phyloP scores from a whole-genome alignment of 2,329 filamentous ascomycete species.

The Nigrospora sphaerica region DNA sequence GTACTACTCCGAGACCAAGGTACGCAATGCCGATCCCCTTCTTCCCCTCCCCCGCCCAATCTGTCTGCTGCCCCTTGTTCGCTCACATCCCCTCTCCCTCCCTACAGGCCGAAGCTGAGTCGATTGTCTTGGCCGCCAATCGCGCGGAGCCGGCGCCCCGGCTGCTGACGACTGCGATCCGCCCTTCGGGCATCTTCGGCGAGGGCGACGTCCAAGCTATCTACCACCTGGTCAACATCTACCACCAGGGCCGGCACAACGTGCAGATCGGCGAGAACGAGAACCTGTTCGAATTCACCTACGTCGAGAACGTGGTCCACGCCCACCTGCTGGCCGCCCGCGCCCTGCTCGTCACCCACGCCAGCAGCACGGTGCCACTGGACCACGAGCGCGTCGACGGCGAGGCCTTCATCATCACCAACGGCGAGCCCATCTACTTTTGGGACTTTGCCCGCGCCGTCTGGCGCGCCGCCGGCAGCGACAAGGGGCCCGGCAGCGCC shows the following conservation, averaged over 20 bases:
- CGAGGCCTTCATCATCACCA: constrained; percentile 85
- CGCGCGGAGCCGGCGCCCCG: constrained; percentile 41
- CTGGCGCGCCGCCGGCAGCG: constrained; percentile 57
- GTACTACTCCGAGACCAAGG: constrained; percentile 91
- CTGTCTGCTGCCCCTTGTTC: neutral
- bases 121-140: constrained; percentile 71
- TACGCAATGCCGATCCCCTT: constrained; percentile 20
- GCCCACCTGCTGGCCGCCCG: constrained; percentile 76
- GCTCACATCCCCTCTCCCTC: neutral
- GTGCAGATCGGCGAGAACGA: constrained; percentile 71
- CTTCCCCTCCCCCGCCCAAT: neutral
- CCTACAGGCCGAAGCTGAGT: constrained; percentile 65
- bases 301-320: constrained; percentile 60
- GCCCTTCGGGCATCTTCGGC: constrained; percentile 85
- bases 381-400: constrained; percentile 73
- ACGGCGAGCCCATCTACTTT: constrained; percentile 82
- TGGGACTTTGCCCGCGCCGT: constrained; percentile 80
- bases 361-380: constrained; percentile 52
- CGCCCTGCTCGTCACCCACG: constrained; percentile 58
- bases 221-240: constrained; percentile 66
- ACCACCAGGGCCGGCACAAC: constrained; percentile 59
- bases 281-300: constrained; percentile 59
- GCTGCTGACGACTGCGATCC: constrained; percentile 73
- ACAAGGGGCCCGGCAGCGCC: constrained; percentile 43
- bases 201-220: constrained; percentile 77